Evolutionary conservation across 106 monocot genomes (phyloP).

Genomic region (Phalaenopsis aphrodite): DNA sequence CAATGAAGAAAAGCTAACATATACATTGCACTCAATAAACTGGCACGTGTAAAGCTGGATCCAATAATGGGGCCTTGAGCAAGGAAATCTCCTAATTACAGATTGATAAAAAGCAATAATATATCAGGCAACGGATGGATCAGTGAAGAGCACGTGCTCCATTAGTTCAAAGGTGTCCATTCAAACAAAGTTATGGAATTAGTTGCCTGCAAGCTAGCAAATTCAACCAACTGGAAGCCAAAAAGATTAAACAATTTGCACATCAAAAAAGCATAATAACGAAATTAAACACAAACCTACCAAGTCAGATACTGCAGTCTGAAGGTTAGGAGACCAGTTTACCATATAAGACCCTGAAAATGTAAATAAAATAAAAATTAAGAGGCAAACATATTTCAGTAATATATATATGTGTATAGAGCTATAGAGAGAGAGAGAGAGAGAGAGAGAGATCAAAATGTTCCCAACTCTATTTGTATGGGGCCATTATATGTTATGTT

Average conservation of each 20-base stretch:
- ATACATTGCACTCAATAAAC: not conserved
- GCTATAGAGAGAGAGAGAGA: too few species aligned
- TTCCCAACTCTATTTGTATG: too few species aligned
- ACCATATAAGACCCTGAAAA: conserved; percentile 95
- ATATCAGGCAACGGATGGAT: not conserved
- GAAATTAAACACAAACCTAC: conserved; percentile 31
- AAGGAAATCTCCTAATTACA: not conserved
- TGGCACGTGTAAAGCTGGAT: not conserved
- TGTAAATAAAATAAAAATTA: conserved; percentile 8
- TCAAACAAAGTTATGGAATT: not conserved
- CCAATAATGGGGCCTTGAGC: not conserved
- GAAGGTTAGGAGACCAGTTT: conserved; percentile 94
- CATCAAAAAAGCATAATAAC: not conserved
- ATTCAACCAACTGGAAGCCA: not conserved
- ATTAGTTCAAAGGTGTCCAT: not conserved
- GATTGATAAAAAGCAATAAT: not conserved
- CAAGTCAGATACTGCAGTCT: conserved; percentile 99
- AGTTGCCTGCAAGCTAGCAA: not conserved
- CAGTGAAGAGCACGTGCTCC: not conserved
- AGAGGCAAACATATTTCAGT: not conserved
- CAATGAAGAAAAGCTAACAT: not conserved
- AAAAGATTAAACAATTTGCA: not conserved
- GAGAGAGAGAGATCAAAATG: too few species aligned
- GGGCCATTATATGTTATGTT: too few species aligned
- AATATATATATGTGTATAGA: not conserved